Conservation (phyloP, 306 rosid species). For the Urtica urens region DNA sequence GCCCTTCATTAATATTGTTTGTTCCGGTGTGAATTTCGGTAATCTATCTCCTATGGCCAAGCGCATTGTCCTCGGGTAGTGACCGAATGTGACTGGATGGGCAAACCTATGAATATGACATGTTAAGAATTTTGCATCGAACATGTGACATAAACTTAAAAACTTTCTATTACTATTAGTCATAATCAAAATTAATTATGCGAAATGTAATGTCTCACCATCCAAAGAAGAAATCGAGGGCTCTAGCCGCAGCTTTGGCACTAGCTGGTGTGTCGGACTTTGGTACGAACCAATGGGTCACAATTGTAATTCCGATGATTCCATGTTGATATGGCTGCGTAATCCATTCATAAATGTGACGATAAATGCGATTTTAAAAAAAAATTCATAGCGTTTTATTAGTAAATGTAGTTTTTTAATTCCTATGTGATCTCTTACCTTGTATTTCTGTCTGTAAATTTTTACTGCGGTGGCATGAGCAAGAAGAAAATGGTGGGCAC, state of each 20-base stretch:
- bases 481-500: slow-evolving; percentile 27
- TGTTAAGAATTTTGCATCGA: no score
- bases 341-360: no score
- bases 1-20: slow-evolving; percentile 22
- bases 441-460: slow-evolving; percentile 18
- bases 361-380: neutral
- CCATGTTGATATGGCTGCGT: slow-evolving; percentile 32
- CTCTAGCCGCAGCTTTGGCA: slow-evolving; percentile 22
- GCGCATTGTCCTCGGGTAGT: slow-evolving; percentile 36
- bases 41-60: slow-evolving; percentile 32
- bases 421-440: slow-evolving; percentile 13
- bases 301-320: slow-evolving; percentile 28
- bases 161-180: no score
- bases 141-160: no score
- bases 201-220: slow-evolving; percentile 18
- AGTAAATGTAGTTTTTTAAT: neutral
- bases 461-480: slow-evolving; percentile 26
- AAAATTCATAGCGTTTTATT: neutral
- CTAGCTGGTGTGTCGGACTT: slow-evolving; percentile 17
- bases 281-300: slow-evolving; percentile 28
- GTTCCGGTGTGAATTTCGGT: slow-evolving; percentile 33
- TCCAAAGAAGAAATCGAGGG: slow-evolving; percentile 34
- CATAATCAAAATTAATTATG: no score
- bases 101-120: slow-evolving; percentile 25
- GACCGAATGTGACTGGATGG: slow-evolving; percentile 47